These are phyloP conservation scores for Penicillium tannophilum DNA, from an alignment of 495 filamentous ascomycete species.

Conservation along the genomic window DNA sequence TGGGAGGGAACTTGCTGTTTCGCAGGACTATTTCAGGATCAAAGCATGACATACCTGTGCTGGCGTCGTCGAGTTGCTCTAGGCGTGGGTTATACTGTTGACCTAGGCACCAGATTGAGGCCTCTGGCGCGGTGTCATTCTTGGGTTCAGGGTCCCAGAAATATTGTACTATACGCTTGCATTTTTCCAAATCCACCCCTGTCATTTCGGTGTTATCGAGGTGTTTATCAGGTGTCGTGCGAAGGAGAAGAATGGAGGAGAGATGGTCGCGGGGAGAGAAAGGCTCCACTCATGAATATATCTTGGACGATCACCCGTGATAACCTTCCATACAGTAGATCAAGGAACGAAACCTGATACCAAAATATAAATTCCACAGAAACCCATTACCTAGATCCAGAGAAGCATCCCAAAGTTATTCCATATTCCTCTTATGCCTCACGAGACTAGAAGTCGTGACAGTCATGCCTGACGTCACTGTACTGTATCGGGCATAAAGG, in stretches of 20 bases:
- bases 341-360: not conserved
- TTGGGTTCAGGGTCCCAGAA: slow-evolving; percentile 94
- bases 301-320: slow-evolving; percentile 1
- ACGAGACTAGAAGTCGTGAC: too few relatives aligned
- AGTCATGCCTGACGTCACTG: too few relatives aligned
- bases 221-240: not conserved
- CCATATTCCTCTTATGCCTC: too few relatives aligned
- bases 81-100: slow-evolving; percentile 58
- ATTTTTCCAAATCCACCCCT: slow-evolving; percentile 62
- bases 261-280: not conserved
- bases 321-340: not conserved
- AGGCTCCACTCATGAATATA: not conserved
- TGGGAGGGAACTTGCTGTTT: not conserved
- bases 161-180: slow-evolving; percentile 84
- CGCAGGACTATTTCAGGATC: not conserved
- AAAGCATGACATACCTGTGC: slow-evolving; percentile 18
- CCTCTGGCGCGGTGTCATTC: slow-evolving; percentile 70
- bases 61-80: slow-evolving; percentile 15
- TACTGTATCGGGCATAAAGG: too few relatives aligned
- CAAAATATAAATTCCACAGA: too few relatives aligned
- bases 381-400: too few relatives aligned
- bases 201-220: slow-evolving; percentile 49
- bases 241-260: not conserved
- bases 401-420: too few relatives aligned
- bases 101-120: slow-evolving; percentile 88